These are phyloP conservation scores for Terana coerulea DNA, from an alignment of 768 basidiomycete species.

Conservation along the genomic window DNA sequence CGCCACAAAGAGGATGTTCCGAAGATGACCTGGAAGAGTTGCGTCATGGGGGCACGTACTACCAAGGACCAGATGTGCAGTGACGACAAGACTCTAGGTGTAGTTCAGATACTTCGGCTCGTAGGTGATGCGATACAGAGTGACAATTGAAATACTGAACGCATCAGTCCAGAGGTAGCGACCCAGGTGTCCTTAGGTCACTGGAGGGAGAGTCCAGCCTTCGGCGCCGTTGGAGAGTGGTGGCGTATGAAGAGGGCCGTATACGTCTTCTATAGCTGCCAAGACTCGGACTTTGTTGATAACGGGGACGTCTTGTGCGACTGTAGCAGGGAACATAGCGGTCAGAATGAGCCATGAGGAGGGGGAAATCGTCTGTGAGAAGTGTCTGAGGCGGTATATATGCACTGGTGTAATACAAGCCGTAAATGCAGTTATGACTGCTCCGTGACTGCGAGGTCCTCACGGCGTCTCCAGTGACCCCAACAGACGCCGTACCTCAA, in stretches of 20 bases:
- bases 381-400: too few species aligned
- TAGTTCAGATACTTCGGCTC: slow-evolving; percentile 18
- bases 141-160: slow-evolving; percentile 28
- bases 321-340: too few species aligned
- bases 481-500: too few species aligned
- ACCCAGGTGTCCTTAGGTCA: slow-evolving; percentile 13
- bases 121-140: slow-evolving; percentile 18
- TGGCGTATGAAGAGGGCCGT: neutral
- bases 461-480: too few species aligned
- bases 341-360: too few species aligned
- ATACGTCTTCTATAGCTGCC: slow-evolving; percentile 7
- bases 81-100: slow-evolving; percentile 22
- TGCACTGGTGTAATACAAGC: too few species aligned
- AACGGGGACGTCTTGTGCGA: too few species aligned
- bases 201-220: slow-evolving; percentile 3
- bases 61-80: slow-evolving; percentile 26
- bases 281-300: too few species aligned
- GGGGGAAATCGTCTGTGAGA: too few species aligned
- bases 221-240: neutral
- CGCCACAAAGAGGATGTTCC: slow-evolving; percentile 26
- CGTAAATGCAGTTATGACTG: too few species aligned
- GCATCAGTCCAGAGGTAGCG: slow-evolving; percentile 31
- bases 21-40: slow-evolving; percentile 24
- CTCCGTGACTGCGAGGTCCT: too few species aligned
- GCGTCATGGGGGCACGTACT: slow-evolving; percentile 19